Percentiles rank a stretch among this genome's conserved stretches.
Conservation (phyloP, 2,329 filamentous ascomycete genomes). For the Aureobasidium sp. region DNA sequence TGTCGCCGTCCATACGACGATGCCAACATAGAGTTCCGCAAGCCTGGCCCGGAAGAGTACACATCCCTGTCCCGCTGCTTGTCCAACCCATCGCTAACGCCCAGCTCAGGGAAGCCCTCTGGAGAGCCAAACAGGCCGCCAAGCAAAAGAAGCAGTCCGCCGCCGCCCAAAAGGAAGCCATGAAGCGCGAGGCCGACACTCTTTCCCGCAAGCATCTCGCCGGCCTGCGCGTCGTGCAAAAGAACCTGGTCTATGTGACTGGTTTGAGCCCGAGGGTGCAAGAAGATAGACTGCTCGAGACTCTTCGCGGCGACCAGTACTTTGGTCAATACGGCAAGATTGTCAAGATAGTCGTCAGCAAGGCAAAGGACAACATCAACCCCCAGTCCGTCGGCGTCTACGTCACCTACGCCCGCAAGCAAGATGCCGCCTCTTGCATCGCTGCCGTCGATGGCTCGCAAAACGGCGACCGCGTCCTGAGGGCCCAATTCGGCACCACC, state of each 20-base stretch:
- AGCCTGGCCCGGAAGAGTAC: conserved; percentile 90
- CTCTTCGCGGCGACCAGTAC: conserved; percentile 81
- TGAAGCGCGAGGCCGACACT: conserved; percentile 93
- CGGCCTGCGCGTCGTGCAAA: conserved; percentile 91
- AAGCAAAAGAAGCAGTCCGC: conserved; percentile 92
- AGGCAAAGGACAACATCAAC: conserved; percentile 67
- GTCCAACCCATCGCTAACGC: background rate
- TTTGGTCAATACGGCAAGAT: conserved; percentile 99
- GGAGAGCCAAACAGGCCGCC: conserved; percentile 65
- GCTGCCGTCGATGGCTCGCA: conserved; percentile 84
- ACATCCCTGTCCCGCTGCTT: conserved; percentile 30
- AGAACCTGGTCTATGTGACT: conserved; percentile 97
- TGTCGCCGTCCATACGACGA: conserved; percentile 94
- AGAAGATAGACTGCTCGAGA: conserved; percentile 87
- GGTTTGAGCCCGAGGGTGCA: conserved; percentile 85
- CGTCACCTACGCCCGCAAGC: conserved; percentile 91
- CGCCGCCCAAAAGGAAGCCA: conserved; percentile 83
- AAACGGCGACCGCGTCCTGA: conserved; percentile 79
- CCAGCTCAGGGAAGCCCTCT: conserved; percentile 33
- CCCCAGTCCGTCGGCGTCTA: conserved; percentile 93
- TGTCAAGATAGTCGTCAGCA: conserved; percentile 97
- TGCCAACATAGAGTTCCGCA: conserved; percentile 93
- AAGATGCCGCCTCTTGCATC: conserved; percentile 86
- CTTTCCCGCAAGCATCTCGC: conserved; percentile 93
- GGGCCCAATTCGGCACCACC: conserved; percentile 78